A percentile compares a stretch with the other conserved stretches of the same genome.
Evolutionary conservation across 495 filamentous ascomycete species (phyloP).

Genomic region (Talaromyces wortmannii): DNA sequence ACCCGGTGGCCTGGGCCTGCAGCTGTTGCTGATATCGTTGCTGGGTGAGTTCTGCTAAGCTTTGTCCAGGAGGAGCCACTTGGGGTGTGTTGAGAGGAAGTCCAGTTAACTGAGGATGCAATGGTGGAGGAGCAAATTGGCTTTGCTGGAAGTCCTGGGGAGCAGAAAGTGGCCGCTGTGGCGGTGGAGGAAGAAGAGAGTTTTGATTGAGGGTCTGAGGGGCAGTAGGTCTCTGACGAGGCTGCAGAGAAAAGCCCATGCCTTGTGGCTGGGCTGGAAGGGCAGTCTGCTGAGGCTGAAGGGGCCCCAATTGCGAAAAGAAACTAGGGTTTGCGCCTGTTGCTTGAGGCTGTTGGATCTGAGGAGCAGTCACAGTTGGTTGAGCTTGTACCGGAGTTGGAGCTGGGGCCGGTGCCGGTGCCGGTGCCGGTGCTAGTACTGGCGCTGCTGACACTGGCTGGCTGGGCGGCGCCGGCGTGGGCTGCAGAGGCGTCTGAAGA

Average conservation of each 20-base stretch:
- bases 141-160: constrained; percentile 77
- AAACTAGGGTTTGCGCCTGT: constrained; percentile 43
- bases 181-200: constrained; percentile 73
- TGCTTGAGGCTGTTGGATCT: constrained; percentile 47
- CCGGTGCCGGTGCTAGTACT: constrained; percentile 17
- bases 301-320: constrained; percentile 43
- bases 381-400: constrained; percentile 31
- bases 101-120: constrained; percentile 86
- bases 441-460: constrained; percentile 28
- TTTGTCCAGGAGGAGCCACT: constrained; percentile 68
- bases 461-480: constrained; percentile 53
- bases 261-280: constrained; percentile 8
- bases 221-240: constrained; percentile 68
- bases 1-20: constrained; percentile 50
- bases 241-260: constrained; percentile 28
- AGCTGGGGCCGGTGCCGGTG: constrained; percentile 22
- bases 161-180: constrained; percentile 77
- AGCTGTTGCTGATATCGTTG: constrained; percentile 48
- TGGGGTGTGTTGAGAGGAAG: constrained; percentile 41
- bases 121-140: constrained; percentile 61
- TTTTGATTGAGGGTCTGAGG: constrained; percentile 56
- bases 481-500: constrained; percentile 68
- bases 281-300: constrained; percentile 14
- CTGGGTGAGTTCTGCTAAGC: constrained; percentile 63
- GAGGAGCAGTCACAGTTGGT: constrained; percentile 36